Conservation (phyloP, 768 basidiomycete species). For the Crepidotus variabilis region DNA sequence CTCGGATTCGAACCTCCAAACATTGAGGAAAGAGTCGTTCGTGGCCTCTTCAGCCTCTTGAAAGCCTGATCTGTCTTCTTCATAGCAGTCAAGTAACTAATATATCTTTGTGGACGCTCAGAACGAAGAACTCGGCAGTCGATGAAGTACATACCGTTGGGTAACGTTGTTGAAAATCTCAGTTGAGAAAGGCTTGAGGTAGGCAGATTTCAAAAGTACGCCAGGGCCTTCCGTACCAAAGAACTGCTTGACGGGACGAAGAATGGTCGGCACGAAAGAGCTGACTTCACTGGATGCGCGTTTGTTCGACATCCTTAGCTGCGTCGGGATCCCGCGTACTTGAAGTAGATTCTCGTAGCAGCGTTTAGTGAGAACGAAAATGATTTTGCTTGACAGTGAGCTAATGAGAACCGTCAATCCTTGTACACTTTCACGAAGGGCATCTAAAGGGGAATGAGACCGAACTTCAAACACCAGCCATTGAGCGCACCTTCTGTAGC, state of each 20-base stretch:
- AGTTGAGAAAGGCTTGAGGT: constrained; percentile 46
- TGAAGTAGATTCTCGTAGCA: constrained; percentile 82
- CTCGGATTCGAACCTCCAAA: constrained; percentile 57
- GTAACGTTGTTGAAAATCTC: constrained; percentile 72
- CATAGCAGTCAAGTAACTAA: constrained; percentile 74
- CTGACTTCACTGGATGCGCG: constrained; percentile 75
- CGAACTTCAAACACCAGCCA: background rate
- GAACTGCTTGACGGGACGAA: constrained; percentile 75
- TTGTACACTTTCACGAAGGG: constrained; percentile 50
- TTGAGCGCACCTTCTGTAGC: constrained; percentile 48
- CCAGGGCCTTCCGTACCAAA: constrained; percentile 68
- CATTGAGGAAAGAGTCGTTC: constrained; percentile 62
- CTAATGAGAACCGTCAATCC: constrained; percentile 48
- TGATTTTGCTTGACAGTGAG: constrained; percentile 59
- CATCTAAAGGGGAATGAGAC: constrained; percentile 34
- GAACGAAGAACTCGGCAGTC: background rate
- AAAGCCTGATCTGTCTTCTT: constrained; percentile 92
- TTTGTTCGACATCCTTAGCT: constrained; percentile 81
- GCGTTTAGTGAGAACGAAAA: constrained; percentile 69
- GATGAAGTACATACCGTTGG: constrained; percentile 44
- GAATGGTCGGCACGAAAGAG: constrained; percentile 77
- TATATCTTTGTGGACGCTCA: constrained; percentile 50
- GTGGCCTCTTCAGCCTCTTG: constrained; percentile 83
- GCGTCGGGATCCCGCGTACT: constrained; percentile 85
- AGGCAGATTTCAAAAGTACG: constrained; percentile 48